Percentiles rank a stretch among this genome's conserved stretches.
phyloP scores from a whole-genome alignment of 2,329 filamentous ascomycete genomes.

The Elsinoe batatas region DNA sequence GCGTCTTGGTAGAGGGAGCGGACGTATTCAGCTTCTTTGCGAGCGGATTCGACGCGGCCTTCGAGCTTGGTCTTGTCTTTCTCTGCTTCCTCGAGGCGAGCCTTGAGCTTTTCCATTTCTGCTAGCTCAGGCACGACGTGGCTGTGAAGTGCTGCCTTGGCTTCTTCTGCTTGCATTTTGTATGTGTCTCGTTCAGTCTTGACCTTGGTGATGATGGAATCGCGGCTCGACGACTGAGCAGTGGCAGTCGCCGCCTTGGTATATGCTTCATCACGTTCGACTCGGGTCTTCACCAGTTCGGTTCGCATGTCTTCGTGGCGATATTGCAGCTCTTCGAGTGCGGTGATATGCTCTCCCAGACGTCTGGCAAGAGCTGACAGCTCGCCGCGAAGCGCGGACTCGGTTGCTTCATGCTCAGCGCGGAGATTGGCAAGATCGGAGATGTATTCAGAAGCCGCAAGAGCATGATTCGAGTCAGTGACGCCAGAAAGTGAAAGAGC shows the following conservation, averaged over 20 bases:
- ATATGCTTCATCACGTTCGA: conserved; percentile 23
- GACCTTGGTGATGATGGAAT: conserved; percentile 17
- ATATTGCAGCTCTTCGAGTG: conserved; percentile 26
- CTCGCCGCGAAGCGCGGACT: not conserved
- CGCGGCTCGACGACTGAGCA: conserved; percentile 17
- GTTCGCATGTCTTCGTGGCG: conserved; percentile 25
- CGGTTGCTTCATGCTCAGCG: not conserved
- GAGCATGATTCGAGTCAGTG: conserved; percentile 32
- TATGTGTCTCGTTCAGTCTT: conserved; percentile 22
- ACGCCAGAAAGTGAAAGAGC: conserved; percentile 31
- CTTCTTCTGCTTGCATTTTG: conserved; percentile 23
- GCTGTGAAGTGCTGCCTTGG: conserved; percentile 20
- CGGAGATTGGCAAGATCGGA: conserved; percentile 1
- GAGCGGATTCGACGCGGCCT: conserved; percentile 25
- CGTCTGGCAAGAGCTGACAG: conserved; percentile 16
- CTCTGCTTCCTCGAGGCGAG: conserved; percentile 18
- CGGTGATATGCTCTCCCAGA: conserved; percentile 22
- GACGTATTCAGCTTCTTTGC: conserved; percentile 47
- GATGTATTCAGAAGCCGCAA: not conserved
- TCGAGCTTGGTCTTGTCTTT: conserved; percentile 18
- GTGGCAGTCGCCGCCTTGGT: conserved; percentile 19
- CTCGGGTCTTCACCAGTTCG: conserved; percentile 19
- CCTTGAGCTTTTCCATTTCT: conserved; percentile 23
- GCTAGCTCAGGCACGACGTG: conserved; percentile 26
- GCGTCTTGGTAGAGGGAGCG: conserved; percentile 51